Percentiles rank a stretch among this genome's conserved stretches.
phyloP scores from a whole-genome alignment of 2,329 filamentous ascomycete species.

The Apiospora pterosperma region DNA sequence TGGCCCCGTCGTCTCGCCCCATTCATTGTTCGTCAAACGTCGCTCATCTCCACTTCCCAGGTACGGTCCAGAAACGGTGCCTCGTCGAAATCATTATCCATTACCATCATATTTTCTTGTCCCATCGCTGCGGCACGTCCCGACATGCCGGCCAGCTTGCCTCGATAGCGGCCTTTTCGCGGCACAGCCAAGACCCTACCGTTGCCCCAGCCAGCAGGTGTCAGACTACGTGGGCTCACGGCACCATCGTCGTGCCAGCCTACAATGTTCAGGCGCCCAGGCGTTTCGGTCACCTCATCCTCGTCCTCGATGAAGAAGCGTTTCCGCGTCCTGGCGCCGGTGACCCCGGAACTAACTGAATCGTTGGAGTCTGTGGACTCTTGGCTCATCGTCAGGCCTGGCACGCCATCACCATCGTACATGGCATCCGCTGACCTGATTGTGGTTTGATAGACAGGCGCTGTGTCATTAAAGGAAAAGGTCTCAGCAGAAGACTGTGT shows the following conservation, averaged over 20 bases:
- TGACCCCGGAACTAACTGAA: slow-evolving; percentile 14
- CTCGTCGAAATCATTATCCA: slow-evolving; percentile 61
- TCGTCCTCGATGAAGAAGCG: slow-evolving; percentile 44
- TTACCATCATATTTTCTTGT: slow-evolving; percentile 44
- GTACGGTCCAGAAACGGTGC: slow-evolving; percentile 58
- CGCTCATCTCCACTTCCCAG: slow-evolving; percentile 40
- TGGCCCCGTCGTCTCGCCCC: background rate
- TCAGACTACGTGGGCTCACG: slow-evolving; percentile 36
- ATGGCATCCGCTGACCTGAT: slow-evolving; percentile 13
- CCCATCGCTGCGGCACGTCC: slow-evolving; percentile 19
- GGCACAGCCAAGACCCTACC: slow-evolving; percentile 49
- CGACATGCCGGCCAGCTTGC: slow-evolving; percentile 16
- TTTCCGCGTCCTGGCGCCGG: slow-evolving; percentile 37
- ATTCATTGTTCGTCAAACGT: slow-evolving; percentile 15
- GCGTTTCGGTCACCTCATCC: slow-evolving; percentile 25
- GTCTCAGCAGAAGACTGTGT: slow-evolving; percentile 43
- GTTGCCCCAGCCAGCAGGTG: slow-evolving; percentile 34
- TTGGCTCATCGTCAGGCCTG: slow-evolving; percentile 53
- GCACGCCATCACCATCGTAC: slow-evolving; percentile 34
- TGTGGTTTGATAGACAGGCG: slow-evolving; percentile 6
- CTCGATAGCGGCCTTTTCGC: slow-evolving; percentile 18
- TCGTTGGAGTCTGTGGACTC: slow-evolving; percentile 42
- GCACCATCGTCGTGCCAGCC: slow-evolving; percentile 33
- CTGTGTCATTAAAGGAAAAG: slow-evolving; percentile 17
- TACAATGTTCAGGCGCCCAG: slow-evolving; percentile 17